Conservation (phyloP, 2,329 filamentous ascomycete genomes). For the Scedosporium minutisporum region DNA sequence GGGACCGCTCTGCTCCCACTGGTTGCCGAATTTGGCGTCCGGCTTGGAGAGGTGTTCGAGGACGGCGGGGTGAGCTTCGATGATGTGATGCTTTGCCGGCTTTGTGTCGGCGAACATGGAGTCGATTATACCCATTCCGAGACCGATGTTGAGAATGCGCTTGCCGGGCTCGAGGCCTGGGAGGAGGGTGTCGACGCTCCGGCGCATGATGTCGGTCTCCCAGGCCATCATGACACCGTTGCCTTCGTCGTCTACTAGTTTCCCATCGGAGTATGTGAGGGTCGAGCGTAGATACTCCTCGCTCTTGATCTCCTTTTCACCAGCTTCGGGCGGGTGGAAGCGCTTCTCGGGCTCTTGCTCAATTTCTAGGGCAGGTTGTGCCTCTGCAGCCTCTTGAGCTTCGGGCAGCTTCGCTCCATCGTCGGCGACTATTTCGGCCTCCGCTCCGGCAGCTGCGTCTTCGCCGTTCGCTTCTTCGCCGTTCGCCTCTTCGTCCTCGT, state of each 20-base stretch:
- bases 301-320: constrained; percentile 45
- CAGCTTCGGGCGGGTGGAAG: constrained; percentile 22
- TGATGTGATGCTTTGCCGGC: constrained; percentile 67
- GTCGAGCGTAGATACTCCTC: constrained; percentile 59
- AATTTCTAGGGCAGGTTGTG: constrained; percentile 6
- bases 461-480: constrained; percentile 19
- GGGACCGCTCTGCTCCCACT: constrained; percentile 45
- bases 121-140: constrained; percentile 87
- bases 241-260: constrained; percentile 61
- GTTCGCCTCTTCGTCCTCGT: constrained; percentile 24
- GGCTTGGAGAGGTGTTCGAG: constrained; percentile 49
- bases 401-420: constrained; percentile 18
- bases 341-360: constrained; percentile 10
- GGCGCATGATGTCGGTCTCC: constrained; percentile 79
- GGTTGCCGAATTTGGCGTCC: constrained; percentile 40
- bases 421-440: constrained; percentile 20
- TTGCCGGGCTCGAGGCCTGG: constrained; percentile 36
- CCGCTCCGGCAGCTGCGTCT: constrained; percentile 12
- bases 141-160: constrained; percentile 74
- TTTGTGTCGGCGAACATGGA: constrained; percentile 59
- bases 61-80: constrained; percentile 76
- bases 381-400: constrained; percentile 13
- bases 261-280: constrained; percentile 54
- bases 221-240: constrained; percentile 94
- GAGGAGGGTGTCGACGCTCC: constrained; percentile 60